Evolutionary conservation across 2,329 filamentous ascomycete species (phyloP).

Genomic region (Pyricularia grisea): DNA sequence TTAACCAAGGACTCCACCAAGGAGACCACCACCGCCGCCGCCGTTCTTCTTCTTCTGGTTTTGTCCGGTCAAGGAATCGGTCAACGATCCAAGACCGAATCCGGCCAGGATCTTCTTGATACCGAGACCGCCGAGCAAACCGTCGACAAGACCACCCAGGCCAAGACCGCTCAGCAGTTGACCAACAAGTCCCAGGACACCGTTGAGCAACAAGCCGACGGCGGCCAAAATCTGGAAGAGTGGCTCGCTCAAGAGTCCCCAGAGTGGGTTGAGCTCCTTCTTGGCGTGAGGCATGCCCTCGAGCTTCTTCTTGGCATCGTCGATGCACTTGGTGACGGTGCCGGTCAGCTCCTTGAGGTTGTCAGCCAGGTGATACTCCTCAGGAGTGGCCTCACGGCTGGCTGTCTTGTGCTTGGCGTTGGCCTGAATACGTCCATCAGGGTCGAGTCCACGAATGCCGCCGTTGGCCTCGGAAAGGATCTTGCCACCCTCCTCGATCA

Average conservation of each 20-base stretch:
- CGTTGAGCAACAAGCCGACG: constrained; percentile 71
- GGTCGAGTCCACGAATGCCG: constrained; percentile 77
- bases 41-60: constrained; percentile 29
- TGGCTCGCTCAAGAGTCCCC: constrained; percentile 73
- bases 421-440: constrained; percentile 74
- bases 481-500: constrained; percentile 76
- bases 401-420: constrained; percentile 76
- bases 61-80: constrained; percentile 33
- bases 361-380: constrained; percentile 79
- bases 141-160: constrained; percentile 71
- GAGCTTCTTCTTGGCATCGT: constrained; percentile 83
- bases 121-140: constrained; percentile 67
- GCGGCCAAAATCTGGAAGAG: constrained; percentile 88
- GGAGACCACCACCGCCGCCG: constrained; percentile 6
- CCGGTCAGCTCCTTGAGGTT: constrained; percentile 78
- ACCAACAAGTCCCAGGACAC: constrained; percentile 78
- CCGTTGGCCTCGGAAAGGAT: constrained; percentile 84
- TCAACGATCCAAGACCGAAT: constrained; percentile 52
- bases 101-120: constrained; percentile 66
- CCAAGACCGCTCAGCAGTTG: constrained; percentile 72
- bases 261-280: constrained; percentile 88
- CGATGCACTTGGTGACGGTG: constrained; percentile 72
- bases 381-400: constrained; percentile 65
- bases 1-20: neutral
- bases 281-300: constrained; percentile 89